Conservation (phyloP, 805 yeast genomes). For the Lipomyces sp. region DNA sequence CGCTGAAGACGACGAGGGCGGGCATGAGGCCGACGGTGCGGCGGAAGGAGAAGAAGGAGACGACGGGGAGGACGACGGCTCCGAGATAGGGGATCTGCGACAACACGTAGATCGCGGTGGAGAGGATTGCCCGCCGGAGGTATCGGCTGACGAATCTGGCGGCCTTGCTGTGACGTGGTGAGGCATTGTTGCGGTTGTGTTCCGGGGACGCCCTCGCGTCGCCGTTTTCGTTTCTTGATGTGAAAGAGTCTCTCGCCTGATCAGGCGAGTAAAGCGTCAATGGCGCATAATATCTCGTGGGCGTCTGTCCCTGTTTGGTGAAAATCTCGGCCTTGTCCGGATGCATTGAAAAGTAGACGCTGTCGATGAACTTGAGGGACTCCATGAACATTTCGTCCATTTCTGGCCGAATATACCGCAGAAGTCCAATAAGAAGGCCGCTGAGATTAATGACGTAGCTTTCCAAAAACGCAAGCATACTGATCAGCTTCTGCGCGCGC, state of each 20-base stretch:
- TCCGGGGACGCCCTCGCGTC: neutral
- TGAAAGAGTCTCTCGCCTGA: neutral
- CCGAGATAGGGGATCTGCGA: constrained; percentile 47
- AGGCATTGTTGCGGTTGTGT: neutral
- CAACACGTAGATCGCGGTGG: constrained; percentile 39
- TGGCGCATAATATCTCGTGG: constrained; percentile 22
- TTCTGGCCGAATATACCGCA: constrained; percentile 41
- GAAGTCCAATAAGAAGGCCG: constrained; percentile 42
- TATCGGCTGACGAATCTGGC: constrained; percentile 35
- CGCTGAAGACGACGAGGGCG: constrained; percentile 41
- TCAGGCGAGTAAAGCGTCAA: constrained; percentile 12
- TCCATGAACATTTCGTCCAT: constrained; percentile 44
- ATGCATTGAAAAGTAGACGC: constrained; percentile 41
- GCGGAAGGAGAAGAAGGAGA: constrained; percentile 46
- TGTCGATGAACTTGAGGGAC: constrained; percentile 44
- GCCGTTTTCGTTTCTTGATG: neutral
- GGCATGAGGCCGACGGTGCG: constrained; percentile 48
- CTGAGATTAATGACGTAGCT: constrained; percentile 43
- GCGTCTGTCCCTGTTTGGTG: neutral
- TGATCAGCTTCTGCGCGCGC: constrained; percentile 28
- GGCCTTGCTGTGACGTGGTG: constrained; percentile 8
- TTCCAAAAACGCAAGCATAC: constrained; percentile 41
- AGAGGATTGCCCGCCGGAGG: constrained; percentile 33
- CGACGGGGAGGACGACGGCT: constrained; percentile 42
- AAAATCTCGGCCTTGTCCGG: constrained; percentile 34